Evolutionary conservation across 2,329 filamentous ascomycete species (phyloP).

Genomic region (Alternaria burnsii): DNA sequence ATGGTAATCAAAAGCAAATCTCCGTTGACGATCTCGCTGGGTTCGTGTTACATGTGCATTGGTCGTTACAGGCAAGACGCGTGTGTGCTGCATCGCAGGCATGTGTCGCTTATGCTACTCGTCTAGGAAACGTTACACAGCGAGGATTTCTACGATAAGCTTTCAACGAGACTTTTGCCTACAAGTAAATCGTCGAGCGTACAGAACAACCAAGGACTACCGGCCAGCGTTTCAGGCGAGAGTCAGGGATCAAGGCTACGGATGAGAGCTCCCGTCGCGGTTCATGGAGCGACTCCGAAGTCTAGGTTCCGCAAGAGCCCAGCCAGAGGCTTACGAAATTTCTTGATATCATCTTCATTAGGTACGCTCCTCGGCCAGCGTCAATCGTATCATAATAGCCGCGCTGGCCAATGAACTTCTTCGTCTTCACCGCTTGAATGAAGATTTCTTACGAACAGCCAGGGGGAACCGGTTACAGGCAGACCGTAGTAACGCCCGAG

Average conservation of each 20-base stretch:
- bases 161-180: conserved; percentile 15
- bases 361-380: conserved; percentile 17
- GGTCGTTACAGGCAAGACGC: conserved; percentile 21
- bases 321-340: conserved; percentile 16
- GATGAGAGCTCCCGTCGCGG: conserved; percentile 3
- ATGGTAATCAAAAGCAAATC: conserved; percentile 30
- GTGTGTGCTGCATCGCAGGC: conserved; percentile 22
- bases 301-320: conserved; percentile 11
- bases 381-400: conserved; percentile 21
- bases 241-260: conserved; percentile 3
- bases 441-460: conserved; percentile 24
- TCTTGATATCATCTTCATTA: conserved; percentile 19
- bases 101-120: conserved; percentile 28
- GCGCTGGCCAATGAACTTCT: conserved; percentile 32
- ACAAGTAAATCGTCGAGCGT: conserved; percentile 8
- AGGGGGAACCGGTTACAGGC: conserved; percentile 30
- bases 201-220: background rate
- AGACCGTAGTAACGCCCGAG: conserved; percentile 35
- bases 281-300: conserved; percentile 5
- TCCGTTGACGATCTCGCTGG: conserved; percentile 17
- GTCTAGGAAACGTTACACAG: conserved; percentile 26
- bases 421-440: conserved; percentile 41
- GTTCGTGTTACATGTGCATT: conserved; percentile 31
- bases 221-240: conserved; percentile 7
- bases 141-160: conserved; percentile 37